Evolutionary conservation across 257 asterid species (phyloP), one percentile per base, ranked within the genome.

Genomic region (Solanum pennellii): DNA sequence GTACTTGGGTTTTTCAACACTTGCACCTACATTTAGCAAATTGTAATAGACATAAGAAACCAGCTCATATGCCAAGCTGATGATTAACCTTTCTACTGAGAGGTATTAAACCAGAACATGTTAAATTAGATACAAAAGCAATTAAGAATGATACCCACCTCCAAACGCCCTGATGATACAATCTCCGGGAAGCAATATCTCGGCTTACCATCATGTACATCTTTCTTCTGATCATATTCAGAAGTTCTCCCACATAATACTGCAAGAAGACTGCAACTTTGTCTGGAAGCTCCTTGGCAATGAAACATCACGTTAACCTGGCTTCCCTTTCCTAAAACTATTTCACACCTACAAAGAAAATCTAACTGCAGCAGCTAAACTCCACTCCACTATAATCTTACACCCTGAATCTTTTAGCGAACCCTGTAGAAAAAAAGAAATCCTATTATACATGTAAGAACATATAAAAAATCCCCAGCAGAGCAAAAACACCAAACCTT

Each of bases 101-200:
- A 85, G 5, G 35, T 20, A 49, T 65, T 74, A 62, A 84, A 27
- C 82, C 39, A 49, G 29, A 47, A 37, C 71, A 49, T 21, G 33
- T 39, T 14, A 86, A 11, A 69, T 86, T 35, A 25, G 47, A 71
- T 62, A 47, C 11, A 45, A 76, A 33, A 16, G 62, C 14, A 27
- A 29, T 62, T 56, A 21, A 82, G 59, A 89, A 80, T 60, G 79
- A 89, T 83, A 31, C 80, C 82, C 88, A 97, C 99, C 98, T 97
- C 99, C 87, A 97, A 89, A 75, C 95, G 98, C 72, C 98, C 98
- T 2, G 98, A 91, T 27, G 99, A 94, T 41, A 52, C 95, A 66
- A 94, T 90, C 87, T 93, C 95, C 1, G 98, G 97, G 86, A 92
- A 93, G 49, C 97, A 96, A 87, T 93, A 97, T 88, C 89, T 89